These are phyloP conservation scores for Metschnikowia colocasiae DNA, from an alignment of 805 yeast genomes.

Conservation along the genomic window DNA sequence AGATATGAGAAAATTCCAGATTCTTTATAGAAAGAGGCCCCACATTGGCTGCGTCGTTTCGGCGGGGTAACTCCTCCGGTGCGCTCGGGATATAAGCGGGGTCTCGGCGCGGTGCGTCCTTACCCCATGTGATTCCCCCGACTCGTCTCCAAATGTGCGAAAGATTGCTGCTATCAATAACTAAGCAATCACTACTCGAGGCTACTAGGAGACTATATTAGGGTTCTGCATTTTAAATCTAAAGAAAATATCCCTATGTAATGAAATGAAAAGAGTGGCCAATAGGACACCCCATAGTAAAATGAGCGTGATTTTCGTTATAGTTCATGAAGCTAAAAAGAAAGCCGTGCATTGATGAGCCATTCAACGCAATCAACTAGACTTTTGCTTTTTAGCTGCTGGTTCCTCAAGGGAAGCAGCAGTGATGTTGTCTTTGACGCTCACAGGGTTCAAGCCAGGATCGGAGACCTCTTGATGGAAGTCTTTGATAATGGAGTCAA, in stretches of 20 bases:
- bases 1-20: not conserved
- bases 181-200: not conserved
- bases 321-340: conserved; percentile 4
- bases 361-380: conserved; percentile 18
- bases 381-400: conserved; percentile 38
- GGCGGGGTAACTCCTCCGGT: not conserved
- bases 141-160: not conserved
- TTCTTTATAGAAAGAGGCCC: not conserved
- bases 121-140: not conserved
- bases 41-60: not conserved
- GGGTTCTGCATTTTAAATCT: conserved; percentile 8
- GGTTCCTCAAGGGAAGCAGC: conserved; percentile 29
- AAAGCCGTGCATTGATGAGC: conserved; percentile 7
- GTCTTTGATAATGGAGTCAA: conserved; percentile 55
- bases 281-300: not conserved
- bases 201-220: not conserved
- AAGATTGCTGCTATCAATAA: not conserved
- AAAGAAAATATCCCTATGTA: not conserved
- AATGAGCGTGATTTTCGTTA: conserved; percentile 9
- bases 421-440: conserved; percentile 18
- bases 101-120: not conserved
- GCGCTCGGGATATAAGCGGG: not conserved
- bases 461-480: conserved; percentile 44
- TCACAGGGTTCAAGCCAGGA: conserved; percentile 26
- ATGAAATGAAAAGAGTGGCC: conserved; percentile 9